A percentile compares a stretch with the other conserved stretches of the same genome.
These are phyloP conservation scores for Porphyrellus cyaneotinctus DNA, from an alignment of 768 basidiomycete genomes.

Conservation along the genomic window DNA sequence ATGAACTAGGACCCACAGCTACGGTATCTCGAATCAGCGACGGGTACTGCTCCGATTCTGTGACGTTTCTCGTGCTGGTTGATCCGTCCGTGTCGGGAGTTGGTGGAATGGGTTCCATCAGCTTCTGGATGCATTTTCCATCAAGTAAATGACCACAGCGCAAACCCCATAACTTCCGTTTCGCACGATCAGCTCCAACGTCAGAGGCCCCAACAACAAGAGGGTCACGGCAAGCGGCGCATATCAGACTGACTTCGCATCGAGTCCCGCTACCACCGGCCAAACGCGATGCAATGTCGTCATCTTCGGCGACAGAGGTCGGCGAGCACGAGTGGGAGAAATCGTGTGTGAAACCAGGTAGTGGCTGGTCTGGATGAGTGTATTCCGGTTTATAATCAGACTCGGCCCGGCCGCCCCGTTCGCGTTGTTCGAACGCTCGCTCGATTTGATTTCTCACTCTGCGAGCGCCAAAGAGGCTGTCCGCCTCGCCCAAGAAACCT, in stretches of 20 bases:
- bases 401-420: constrained; percentile 16
- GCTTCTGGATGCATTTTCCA: constrained; percentile 62
- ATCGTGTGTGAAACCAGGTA: constrained; percentile 65
- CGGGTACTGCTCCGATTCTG: not conserved
- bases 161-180: constrained; percentile 61
- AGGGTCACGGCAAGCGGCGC: constrained; percentile 63
- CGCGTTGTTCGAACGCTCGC: constrained; percentile 21
- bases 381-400: constrained; percentile 53
- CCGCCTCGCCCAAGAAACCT: constrained; percentile 15
- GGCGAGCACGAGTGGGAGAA: constrained; percentile 44
- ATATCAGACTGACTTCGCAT: constrained; percentile 50
- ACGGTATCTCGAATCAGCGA: constrained; percentile 29
- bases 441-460: constrained; percentile 22
- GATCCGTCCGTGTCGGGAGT: constrained; percentile 7
- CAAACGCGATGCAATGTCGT: constrained; percentile 33
- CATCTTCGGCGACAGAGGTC: constrained; percentile 37
- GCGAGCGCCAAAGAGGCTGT: constrained; percentile 4
- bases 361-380: constrained; percentile 56
- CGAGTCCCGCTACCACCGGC: constrained; percentile 27
- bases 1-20: constrained; percentile 32
- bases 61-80: constrained; percentile 12
- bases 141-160: constrained; percentile 78
- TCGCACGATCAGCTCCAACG: constrained; percentile 43
- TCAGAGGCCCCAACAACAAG: constrained; percentile 51
- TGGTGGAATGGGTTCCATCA: constrained; percentile 44